phyloP scores from a whole-genome alignment of 2,329 filamentous ascomycete genomes.

The Leptographium wingfieldii region DNA sequence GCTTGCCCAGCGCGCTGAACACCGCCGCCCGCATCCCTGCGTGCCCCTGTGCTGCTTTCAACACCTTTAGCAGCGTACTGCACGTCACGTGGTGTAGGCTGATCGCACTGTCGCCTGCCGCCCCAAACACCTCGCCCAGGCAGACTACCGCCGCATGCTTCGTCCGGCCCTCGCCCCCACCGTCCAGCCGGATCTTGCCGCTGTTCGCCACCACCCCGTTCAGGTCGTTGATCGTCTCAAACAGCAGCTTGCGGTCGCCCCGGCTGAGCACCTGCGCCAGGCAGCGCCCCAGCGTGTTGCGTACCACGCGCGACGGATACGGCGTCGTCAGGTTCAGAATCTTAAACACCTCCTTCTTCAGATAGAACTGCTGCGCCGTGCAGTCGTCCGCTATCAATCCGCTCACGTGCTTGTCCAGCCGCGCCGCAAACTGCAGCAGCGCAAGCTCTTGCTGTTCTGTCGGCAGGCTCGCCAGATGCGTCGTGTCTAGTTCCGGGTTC shows the following conservation, averaged over 20 bases:
- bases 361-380: slow-evolving; percentile 75
- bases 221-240: slow-evolving; percentile 88
- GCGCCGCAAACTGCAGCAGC: slow-evolving; percentile 76
- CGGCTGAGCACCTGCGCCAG: slow-evolving; percentile 71
- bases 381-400: slow-evolving; percentile 65
- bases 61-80: slow-evolving; percentile 58
- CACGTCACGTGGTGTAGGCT: slow-evolving; percentile 66
- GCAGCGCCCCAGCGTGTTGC: slow-evolving; percentile 77
- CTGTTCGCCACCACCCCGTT: slow-evolving; percentile 49
- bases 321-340: slow-evolving; percentile 75
- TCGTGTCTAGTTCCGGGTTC: slow-evolving; percentile 73
- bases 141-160: slow-evolving; percentile 84
- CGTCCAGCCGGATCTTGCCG: slow-evolving; percentile 59
- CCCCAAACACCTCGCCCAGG: slow-evolving; percentile 76
- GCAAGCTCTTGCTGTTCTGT: slow-evolving; percentile 94
- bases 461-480: slow-evolving; percentile 79
- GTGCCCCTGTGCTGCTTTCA: slow-evolving; percentile 69
- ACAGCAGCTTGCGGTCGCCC: slow-evolving; percentile 82
- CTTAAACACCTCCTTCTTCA: slow-evolving; percentile 91
- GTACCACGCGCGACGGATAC: slow-evolving; percentile 73
- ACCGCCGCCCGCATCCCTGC: slow-evolving; percentile 70
- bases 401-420: slow-evolving; percentile 68
- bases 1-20: slow-evolving; percentile 62
- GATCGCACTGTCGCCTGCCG: slow-evolving; percentile 89
- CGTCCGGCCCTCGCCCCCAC: slow-evolving; percentile 30